phyloP scores from a whole-genome alignment of 305 asterid genomes.

The Solanum hybrid region DNA sequence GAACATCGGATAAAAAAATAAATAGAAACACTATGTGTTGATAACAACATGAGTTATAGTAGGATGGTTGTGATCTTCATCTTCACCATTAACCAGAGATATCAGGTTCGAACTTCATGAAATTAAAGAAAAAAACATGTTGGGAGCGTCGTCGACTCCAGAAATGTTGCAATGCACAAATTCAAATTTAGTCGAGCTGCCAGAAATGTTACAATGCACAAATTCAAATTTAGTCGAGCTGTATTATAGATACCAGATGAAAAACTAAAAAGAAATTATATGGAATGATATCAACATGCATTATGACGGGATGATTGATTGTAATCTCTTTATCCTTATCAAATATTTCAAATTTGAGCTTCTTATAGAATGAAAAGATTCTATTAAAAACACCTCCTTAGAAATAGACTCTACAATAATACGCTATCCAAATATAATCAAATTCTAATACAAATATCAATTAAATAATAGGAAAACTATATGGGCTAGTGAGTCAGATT shows the following conservation, averaged over 20 bases:
- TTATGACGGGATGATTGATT: too few relatives aligned
- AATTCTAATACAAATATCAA: too few relatives aligned
- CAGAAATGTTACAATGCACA: background rate
- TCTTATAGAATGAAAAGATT: background rate
- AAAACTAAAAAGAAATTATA: background rate
- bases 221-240: accelerated
- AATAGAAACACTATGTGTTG: background rate
- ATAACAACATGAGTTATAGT: background rate
- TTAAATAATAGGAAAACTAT: background rate
- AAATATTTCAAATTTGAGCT: background rate
- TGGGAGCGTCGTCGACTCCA: background rate
- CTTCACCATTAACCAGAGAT: too few relatives aligned
- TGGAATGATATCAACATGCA: background rate
- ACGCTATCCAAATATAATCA: background rate
- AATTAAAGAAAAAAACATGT: background rate
- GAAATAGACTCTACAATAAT: accelerated
- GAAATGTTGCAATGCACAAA: background rate
- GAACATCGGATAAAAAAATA: background rate
- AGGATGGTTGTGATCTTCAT: background rate
- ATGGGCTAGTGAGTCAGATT: background rate
- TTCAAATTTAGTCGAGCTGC: background rate
- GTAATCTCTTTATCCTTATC: background rate
- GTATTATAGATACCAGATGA: background rate
- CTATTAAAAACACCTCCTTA: accelerated
- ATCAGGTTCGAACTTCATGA: too few relatives aligned